Percentiles rank a stretch among this genome's conserved stretches.
Evolutionary conservation across 441 rosid species (phyloP).

Genomic region (Geranium incanum): DNA sequence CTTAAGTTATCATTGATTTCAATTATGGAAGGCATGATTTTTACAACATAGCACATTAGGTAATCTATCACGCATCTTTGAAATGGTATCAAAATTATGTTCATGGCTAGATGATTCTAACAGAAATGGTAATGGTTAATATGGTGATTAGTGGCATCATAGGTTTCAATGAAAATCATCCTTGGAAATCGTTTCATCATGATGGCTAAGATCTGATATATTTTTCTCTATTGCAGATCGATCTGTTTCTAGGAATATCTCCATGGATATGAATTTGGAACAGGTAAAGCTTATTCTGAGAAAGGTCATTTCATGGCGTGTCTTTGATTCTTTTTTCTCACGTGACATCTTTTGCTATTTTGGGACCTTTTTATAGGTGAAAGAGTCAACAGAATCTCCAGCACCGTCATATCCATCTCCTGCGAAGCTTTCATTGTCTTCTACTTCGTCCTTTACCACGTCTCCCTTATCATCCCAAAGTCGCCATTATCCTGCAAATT

Average conservation of each 20-base stretch:
- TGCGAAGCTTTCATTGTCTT: conserved; percentile 47
- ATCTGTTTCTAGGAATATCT: conserved; percentile 51
- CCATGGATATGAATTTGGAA: conserved; percentile 50
- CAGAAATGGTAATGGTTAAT: no score
- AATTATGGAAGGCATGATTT: neutral
- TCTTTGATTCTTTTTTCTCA: conserved; percentile 13
- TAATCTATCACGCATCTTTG: neutral
- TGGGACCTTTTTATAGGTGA: conserved; percentile 34
- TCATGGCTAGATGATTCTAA: no score
- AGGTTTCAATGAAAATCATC: no score
- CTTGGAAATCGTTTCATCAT: neutral
- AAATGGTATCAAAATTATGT: no score
- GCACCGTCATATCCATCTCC: conserved; percentile 43
- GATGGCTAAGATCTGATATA: conserved; percentile 15
- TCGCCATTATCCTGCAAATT: conserved; percentile 40
- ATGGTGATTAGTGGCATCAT: no score
- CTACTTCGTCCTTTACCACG: conserved; percentile 23
- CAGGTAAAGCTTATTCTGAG: conserved; percentile 44
- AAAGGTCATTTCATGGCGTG: conserved; percentile 12
- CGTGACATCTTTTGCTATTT: conserved; percentile 13
- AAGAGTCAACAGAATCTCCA: conserved; percentile 40
- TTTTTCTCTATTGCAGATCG: conserved; percentile 44
- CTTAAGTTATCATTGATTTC: neutral
- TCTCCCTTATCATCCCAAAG: conserved; percentile 49
- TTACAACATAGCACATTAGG: neutral